These are phyloP conservation scores for Alternaria metachromatica DNA, from an alignment of 2,329 filamentous ascomycete genomes.

Conservation along the genomic window DNA sequence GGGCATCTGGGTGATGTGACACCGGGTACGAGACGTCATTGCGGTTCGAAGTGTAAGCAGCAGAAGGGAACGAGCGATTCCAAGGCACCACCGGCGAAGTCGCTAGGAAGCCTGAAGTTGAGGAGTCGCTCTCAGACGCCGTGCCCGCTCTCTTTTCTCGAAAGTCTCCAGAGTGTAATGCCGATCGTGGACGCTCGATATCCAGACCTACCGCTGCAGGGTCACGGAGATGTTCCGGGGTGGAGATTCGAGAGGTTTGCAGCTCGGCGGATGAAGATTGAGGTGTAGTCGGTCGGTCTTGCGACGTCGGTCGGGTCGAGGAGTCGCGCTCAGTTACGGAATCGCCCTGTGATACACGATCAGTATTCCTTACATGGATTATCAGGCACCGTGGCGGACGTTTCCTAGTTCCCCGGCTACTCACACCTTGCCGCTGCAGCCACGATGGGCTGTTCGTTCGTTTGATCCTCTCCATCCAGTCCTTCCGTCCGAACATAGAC, in stretches of 20 bases:
- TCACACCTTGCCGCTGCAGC: slow-evolving; percentile 65
- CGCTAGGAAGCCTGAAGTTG: slow-evolving; percentile 34
- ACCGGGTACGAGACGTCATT: slow-evolving; percentile 24
- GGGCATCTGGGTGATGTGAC: slow-evolving; percentile 24
- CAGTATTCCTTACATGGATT: slow-evolving; percentile 12
- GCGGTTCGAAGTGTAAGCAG: slow-evolving; percentile 35
- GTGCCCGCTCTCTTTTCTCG: slow-evolving; percentile 54
- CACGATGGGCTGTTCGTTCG: slow-evolving; percentile 77
- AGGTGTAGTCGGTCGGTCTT: slow-evolving; percentile 40
- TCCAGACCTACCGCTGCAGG: slow-evolving; percentile 52
- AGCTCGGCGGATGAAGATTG: slow-evolving; percentile 46
- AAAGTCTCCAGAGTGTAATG: slow-evolving; percentile 69
- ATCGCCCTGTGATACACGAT: slow-evolving; percentile 26
- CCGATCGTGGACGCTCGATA: slow-evolving; percentile 83
- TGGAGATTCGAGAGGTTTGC: slow-evolving; percentile 40
- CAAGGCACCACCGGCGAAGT: slow-evolving; percentile 66
- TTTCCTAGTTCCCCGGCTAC: slow-evolving; percentile 10
- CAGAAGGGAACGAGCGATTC: slow-evolving; percentile 57
- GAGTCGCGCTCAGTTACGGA: slow-evolving; percentile 15
- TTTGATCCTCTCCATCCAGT: slow-evolving; percentile 86
- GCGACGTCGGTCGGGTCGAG: slow-evolving; percentile 30
- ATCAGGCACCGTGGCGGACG: background rate
- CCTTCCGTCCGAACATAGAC: slow-evolving; percentile 66
- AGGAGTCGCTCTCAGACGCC: slow-evolving; percentile 14
- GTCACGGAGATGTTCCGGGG: slow-evolving; percentile 36